These are phyloP conservation scores for Malassezia sympodialis DNA, from an alignment of 1,284 basidiomycete species.

Conservation along the genomic window DNA sequence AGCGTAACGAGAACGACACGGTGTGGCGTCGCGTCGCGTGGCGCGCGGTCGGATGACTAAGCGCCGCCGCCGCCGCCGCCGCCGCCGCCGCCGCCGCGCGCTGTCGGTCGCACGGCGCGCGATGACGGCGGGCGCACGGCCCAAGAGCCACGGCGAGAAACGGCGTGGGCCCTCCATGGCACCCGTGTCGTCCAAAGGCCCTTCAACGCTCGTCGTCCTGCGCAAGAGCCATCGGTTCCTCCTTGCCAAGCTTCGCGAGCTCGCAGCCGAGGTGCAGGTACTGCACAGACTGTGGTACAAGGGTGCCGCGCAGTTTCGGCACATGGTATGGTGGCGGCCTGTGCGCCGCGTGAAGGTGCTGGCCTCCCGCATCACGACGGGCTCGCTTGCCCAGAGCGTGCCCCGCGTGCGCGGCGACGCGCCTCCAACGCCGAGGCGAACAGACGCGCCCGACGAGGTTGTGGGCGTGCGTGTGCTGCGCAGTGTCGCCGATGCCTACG, in stretches of 20 bases:
- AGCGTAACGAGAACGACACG: neutral
- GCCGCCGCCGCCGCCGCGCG: neutral
- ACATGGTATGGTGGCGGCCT: conserved; percentile 18
- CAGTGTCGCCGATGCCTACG: conserved; percentile 4
- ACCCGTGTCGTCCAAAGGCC: neutral
- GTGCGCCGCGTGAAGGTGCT: conserved; percentile 9
- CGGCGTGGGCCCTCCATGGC: neutral
- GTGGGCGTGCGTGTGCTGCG: neutral
- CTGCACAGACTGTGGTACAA: conserved; percentile 19
- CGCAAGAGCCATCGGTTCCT: conserved; percentile 1
- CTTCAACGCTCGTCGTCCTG: neutral
- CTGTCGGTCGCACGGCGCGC: neutral
- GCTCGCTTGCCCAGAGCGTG: conserved; percentile 3
- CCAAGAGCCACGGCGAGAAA: neutral
- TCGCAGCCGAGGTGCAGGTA: conserved; percentile 3
- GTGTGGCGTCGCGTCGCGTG: conserved; percentile 18
- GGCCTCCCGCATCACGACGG: conserved; percentile 1
- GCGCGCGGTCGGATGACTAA: conserved; percentile 7
- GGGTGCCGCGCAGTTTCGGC: conserved; percentile 7
- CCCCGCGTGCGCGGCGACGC: neutral
- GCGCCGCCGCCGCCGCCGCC: neutral
- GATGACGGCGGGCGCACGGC: neutral
- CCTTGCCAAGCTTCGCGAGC: neutral
- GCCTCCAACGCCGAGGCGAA: neutral
- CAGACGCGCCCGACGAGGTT: neutral